Evolutionary conservation across 345 rosid genomes (phyloP).

Genomic region (Populus ilicifolia): DNA sequence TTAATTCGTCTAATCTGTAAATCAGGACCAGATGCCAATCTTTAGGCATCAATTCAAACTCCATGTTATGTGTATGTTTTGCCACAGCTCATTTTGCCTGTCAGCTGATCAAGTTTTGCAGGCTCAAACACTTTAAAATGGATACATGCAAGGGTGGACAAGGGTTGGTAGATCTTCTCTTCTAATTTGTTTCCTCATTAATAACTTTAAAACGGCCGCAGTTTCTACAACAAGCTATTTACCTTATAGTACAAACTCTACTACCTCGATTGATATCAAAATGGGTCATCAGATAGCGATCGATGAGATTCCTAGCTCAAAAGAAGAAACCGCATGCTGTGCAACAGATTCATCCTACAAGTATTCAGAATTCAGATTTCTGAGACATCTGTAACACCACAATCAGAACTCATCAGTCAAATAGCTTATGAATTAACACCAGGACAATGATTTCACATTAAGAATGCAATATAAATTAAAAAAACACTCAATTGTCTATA

Average conservation of each 20-base stretch:
- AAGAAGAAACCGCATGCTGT: neutral
- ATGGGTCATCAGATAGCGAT: neutral
- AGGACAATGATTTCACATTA: neutral
- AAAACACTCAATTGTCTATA: neutral
- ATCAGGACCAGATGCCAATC: neutral
- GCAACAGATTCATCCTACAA: neutral
- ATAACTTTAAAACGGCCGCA: neutral
- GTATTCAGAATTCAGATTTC: neutral
- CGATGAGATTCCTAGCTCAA: neutral
- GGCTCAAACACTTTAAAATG: neutral
- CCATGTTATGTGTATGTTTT: neutral
- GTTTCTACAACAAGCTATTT: neutral
- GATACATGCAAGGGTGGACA: neutral
- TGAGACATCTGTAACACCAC: neutral
- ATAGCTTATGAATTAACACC: neutral
- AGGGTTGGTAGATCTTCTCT: neutral
- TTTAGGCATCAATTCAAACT: neutral
- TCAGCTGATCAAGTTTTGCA: neutral
- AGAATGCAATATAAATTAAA: neutral
- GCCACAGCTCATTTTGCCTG: neutral
- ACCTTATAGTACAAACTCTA: conserved; percentile 2
- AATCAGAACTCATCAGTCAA: neutral
- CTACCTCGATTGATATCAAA: neutral
- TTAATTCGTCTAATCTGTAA: neutral
- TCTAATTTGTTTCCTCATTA: neutral